These are phyloP conservation scores for Saturnispora sanitii DNA, from an alignment of 805 yeast species.

Conservation along the genomic window DNA sequence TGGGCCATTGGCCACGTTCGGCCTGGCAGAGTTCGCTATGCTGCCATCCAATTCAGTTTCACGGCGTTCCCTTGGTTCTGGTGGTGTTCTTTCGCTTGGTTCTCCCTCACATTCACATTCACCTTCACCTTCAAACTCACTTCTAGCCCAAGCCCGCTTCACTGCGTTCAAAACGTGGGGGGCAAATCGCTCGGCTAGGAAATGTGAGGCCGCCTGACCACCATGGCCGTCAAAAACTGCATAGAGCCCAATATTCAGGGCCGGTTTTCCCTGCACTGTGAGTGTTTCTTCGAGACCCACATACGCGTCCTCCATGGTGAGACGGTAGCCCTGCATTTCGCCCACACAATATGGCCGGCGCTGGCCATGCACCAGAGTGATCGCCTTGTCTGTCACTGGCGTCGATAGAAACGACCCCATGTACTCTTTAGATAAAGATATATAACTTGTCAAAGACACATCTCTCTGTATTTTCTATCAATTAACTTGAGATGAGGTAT, in stretches of 20 bases:
- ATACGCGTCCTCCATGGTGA: slow-evolving; percentile 71
- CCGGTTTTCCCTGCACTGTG: not conserved
- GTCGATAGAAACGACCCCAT: slow-evolving; percentile 75
- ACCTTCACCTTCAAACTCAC: too few relatives aligned
- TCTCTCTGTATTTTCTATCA: too few relatives aligned
- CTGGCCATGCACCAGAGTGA: slow-evolving; percentile 36
- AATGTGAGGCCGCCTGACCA: slow-evolving; percentile 51
- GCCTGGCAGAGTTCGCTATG: slow-evolving; percentile 13
- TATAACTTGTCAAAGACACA: too few relatives aligned
- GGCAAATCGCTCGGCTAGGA: slow-evolving; percentile 35
- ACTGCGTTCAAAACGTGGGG: slow-evolving; percentile 11
- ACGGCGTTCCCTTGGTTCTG: slow-evolving; percentile 13
- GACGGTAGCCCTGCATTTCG: slow-evolving; percentile 69
- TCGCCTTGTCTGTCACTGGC: slow-evolving; percentile 59
- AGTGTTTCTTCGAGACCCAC: slow-evolving; percentile 30
- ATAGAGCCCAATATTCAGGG: slow-evolving; percentile 36
- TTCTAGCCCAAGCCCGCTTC: not conserved
- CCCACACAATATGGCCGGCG: slow-evolving; percentile 54
- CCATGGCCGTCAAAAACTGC: slow-evolving; percentile 84
- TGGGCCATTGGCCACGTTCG: too few relatives aligned
- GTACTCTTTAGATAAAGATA: not conserved
- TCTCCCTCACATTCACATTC: too few relatives aligned
- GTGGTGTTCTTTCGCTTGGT: too few relatives aligned
- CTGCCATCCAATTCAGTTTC: slow-evolving; percentile 12
- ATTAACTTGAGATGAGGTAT: too few relatives aligned